Evolutionary conservation across 1,139 yeast species (phyloP), one percentile per base, ranked within the genome.

Genomic region (Zygosaccharomyces sapae): DNA sequence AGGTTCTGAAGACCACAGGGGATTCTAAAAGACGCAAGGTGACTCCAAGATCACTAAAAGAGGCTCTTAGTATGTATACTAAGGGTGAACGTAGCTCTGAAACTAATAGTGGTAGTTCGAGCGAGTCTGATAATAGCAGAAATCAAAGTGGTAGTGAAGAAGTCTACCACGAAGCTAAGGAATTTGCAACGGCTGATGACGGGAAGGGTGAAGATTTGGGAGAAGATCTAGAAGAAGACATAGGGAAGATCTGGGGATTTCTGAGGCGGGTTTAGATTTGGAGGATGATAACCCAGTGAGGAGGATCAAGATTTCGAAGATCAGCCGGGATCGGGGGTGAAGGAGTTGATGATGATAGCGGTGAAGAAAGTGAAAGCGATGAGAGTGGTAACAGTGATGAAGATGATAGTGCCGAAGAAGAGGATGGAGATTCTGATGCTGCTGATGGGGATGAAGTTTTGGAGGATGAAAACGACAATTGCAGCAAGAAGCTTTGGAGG

Each of bases 401-500:
- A 22, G 25, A 7, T 22, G 25, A 22, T 22, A 22, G 25, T 22
- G 25, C 25, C 25, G 25, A 22, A 22, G 25, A 22, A 22, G 25
- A 22, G 25, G 25, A 22, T 22, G 25, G 25, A 7, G 25, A 44
- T 3, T 48, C 47, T n/a, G 36, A 46, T 13, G 44, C 44, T 25
- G 50, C 52, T 25, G 44, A 25, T 5, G 55, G 48, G 27, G 44
- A 42, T 5, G 44, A 43, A 10, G 52, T 43, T 2, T 47, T 45
- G 35, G 55, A 51, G 16, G 35, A 43, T 36, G 74, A 69, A 44
- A 66, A 45, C 59, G 65, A 33, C 65, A 67, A 16, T 58, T 67
- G 39, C 64, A 70, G 44, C 72, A 69, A 46, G 64, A 65, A 39
- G 74, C 55, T 2, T 50, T 44, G 63, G 50, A 55, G 8, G 45